Evolutionary conservation across 177 flowering plant genomes (phyloP), one percentile per base, ranked within the genome.

Genomic region (Telopea speciosissima): DNA sequence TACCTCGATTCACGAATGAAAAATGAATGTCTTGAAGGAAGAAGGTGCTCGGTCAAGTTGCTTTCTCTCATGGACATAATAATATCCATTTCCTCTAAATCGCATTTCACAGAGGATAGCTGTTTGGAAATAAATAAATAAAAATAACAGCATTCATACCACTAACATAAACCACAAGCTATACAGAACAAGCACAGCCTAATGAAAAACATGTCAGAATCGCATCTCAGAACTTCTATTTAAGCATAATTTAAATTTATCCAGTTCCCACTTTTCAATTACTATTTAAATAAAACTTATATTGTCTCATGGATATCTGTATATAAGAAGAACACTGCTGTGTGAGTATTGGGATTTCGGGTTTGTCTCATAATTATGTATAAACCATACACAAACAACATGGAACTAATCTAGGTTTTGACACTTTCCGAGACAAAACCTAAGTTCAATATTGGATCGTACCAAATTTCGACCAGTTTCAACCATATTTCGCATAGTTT

Each of bases 1-100:
- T 81, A 93, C 99, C 98, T 93, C 66, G 89, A 87, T 77, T 90
- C 84, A 42, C 91, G 93, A 70, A 95, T 85, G 63, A 93, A 89
- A 81, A 93, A 90, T 64, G 95, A 85, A 79, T 89, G 89, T 72
- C 76, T 91, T 61, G 91, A 85, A 63, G 98, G 97, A 77, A 96
- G 88, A 80, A 96, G 97, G 69, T 81, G 92, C 86, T 93, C 98
- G 2, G 89, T 80, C 85, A 96, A 85, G 83, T 80, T 84, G 73
- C 80, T 84, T 78, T 81, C 90, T 74, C 81, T 80, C 73, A 70
- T 82, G 58, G 98, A 86, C 86, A 93, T 75, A 42, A 93, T 87
- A 73, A 80, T 77, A 74, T 91, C 90, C 98, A 93, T 96, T 79
- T 96, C 96, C 76, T 86, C 92, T 78, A 96, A 75, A 78, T 93